Conservation (phyloP, 306 rosid species). For the Gastrolobium villosum region DNA sequence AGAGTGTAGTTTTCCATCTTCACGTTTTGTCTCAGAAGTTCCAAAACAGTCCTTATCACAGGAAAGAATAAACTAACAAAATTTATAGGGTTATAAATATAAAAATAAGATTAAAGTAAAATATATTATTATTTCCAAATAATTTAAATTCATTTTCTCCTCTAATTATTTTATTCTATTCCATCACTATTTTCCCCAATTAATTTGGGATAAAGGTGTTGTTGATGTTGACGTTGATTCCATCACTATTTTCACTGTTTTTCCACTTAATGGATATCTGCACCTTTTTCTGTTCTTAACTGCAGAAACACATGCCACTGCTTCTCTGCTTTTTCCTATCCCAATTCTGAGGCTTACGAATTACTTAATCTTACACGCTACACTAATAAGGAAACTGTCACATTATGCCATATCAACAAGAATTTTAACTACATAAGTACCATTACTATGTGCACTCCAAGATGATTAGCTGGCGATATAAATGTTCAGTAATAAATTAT, state of each 20-base stretch:
- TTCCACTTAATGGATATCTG: constrained; percentile 26
- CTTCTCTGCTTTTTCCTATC: background rate
- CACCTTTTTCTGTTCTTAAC: constrained; percentile 6
- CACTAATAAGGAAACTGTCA: constrained; percentile 1
- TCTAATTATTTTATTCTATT: constrained; percentile 9
- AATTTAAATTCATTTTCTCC: background rate
- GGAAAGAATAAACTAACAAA: background rate
- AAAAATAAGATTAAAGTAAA: constrained; percentile 1
- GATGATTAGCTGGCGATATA: constrained; percentile 4
- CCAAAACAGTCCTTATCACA: background rate
- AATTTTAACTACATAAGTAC: constrained; percentile 28
- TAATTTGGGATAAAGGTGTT: too few species aligned
- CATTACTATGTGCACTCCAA: background rate
- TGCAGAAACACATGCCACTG: constrained; percentile 23
- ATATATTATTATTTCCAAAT: background rate
- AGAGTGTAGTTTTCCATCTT: background rate
- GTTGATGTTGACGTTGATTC: too few species aligned
- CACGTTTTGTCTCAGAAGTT: constrained; percentile 11
- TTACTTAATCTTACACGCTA: background rate
- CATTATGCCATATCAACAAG: background rate
- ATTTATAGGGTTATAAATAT: background rate
- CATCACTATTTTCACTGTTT: background rate
- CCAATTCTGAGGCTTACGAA: constrained; percentile 17
- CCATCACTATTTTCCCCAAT: constrained; percentile 8
- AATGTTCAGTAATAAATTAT: constrained; percentile 13